Conservation (phyloP, 2,329 filamentous ascomycete species). For the Alternaria gansuensis region DNA sequence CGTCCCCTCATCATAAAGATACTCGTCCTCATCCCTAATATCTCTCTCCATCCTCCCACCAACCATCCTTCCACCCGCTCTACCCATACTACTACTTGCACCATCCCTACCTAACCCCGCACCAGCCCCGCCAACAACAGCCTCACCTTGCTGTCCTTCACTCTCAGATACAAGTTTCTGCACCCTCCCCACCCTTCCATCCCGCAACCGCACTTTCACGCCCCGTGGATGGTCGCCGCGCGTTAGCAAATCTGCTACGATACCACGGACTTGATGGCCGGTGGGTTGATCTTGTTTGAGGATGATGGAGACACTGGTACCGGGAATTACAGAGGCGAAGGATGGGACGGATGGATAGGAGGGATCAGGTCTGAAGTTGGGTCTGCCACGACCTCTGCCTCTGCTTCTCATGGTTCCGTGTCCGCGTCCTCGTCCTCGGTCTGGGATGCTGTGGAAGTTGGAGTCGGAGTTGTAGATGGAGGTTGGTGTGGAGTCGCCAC, state of each 20-base stretch:
- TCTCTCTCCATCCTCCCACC: conserved; percentile 39
- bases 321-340: conserved; percentile 59
- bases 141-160: conserved; percentile 37
- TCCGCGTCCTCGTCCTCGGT: conserved; percentile 19
- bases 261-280: conserved; percentile 73
- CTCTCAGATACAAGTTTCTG: conserved; percentile 64
- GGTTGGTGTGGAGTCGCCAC: conserved; percentile 9
- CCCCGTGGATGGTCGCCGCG: conserved; percentile 78
- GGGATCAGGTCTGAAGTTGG: conserved; percentile 13
- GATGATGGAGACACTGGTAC: conserved; percentile 74
- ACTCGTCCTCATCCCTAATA: conserved; percentile 42
- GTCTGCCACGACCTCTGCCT: conserved; percentile 16
- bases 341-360: conserved; percentile 36
- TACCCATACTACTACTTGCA: conserved; percentile 17
- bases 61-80: conserved; percentile 16
- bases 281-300: conserved; percentile 80
- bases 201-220: conserved; percentile 77
- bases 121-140: conserved; percentile 34
- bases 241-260: conserved; percentile 73
- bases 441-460: not conserved
- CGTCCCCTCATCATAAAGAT: conserved; percentile 41
- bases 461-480: not conserved
- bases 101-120: conserved; percentile 43
- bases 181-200: conserved; percentile 77
- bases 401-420: conserved; percentile 11